A percentile compares a stretch with the other conserved stretches of the same genome.
Evolutionary conservation across 1,139 yeast species (phyloP).

Genomic region (Sugiyamaella paludigena): DNA sequence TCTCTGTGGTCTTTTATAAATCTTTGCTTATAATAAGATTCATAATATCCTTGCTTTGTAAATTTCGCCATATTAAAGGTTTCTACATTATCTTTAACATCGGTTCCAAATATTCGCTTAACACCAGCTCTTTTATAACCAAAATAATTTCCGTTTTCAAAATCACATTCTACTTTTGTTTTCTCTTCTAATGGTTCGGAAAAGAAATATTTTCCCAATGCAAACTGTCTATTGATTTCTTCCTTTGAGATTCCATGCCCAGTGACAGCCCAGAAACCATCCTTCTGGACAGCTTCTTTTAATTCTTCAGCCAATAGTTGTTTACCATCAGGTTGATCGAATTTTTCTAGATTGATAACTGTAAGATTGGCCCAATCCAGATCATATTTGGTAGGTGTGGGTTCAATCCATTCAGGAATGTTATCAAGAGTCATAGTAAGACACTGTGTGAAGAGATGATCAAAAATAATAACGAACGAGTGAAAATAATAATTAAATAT

Average conservation of each 20-base stretch:
- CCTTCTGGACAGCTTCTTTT: constrained; percentile 18
- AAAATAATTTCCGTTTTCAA: constrained; percentile 19
- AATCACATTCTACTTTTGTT: constrained; percentile 14
- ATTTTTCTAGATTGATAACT: constrained; percentile 14
- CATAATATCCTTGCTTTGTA: constrained; percentile 15
- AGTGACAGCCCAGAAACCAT: constrained; percentile 22
- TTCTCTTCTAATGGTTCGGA: constrained; percentile 19
- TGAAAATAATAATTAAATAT: too few species aligned
- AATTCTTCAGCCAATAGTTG: constrained; percentile 15
- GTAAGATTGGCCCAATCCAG: constrained; percentile 19
- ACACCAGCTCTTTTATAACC: constrained; percentile 20
- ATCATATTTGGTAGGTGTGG: constrained; percentile 16
- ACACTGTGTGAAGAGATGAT: too few species aligned
- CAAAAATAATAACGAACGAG: too few species aligned
- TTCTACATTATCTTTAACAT: constrained; percentile 20
- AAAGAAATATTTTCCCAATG: constrained; percentile 19
- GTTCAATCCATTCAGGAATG: constrained; percentile 12
- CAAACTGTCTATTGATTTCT: constrained; percentile 16
- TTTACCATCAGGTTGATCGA: constrained; percentile 18
- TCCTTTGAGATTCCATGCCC: constrained; percentile 20
- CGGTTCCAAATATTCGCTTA: constrained; percentile 17
- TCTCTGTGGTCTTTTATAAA: constrained; percentile 15
- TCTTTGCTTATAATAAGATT: constrained; percentile 10
- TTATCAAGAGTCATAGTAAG: constrained; percentile 3
- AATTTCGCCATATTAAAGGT: constrained; percentile 20